These are phyloP conservation scores for Solanum etuberosum DNA, from an alignment of 257 asterid species.

Conservation along the genomic window DNA sequence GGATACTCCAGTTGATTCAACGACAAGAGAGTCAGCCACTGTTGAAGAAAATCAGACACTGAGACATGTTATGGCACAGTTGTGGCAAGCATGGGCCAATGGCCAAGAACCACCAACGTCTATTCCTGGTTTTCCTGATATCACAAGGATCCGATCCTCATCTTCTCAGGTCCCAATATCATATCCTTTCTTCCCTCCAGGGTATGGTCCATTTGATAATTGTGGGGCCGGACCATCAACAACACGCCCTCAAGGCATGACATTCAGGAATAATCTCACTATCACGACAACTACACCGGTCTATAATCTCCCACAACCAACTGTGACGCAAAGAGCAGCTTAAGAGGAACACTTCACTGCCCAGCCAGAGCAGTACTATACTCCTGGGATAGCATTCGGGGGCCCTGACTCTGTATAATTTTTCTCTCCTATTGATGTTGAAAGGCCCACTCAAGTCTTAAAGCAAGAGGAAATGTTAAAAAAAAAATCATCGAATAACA, in stretches of 20 bases:
- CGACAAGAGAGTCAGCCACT: not conserved
- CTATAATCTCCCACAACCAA: not conserved
- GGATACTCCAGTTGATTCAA: not conserved
- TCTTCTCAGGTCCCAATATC: not conserved
- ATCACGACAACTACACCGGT: fast-evolving
- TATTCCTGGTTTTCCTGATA: not conserved
- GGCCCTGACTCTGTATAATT: too few relatives aligned
- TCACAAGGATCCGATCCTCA: not conserved
- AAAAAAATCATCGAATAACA: not conserved
- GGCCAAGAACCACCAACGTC: not conserved
- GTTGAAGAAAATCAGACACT: not conserved
- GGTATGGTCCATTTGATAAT: not conserved
- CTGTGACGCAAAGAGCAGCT: not conserved
- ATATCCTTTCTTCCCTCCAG: not conserved
- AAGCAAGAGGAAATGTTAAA: too few relatives aligned
- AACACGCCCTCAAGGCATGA: not conserved
- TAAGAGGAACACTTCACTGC: not conserved
- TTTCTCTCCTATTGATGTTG: not conserved
- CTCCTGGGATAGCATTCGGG: too few relatives aligned
- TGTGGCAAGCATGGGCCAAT: not conserved
- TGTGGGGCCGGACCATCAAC: not conserved
- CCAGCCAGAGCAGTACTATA: not conserved
- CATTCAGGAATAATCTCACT: not conserved
- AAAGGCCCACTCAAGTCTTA: not conserved
- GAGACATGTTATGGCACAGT: not conserved